Evolutionary conservation across 495 filamentous ascomycete species (phyloP), one percentile per base, ranked within the genome.

Genomic region (Annulohypoxylon bovei): DNA sequence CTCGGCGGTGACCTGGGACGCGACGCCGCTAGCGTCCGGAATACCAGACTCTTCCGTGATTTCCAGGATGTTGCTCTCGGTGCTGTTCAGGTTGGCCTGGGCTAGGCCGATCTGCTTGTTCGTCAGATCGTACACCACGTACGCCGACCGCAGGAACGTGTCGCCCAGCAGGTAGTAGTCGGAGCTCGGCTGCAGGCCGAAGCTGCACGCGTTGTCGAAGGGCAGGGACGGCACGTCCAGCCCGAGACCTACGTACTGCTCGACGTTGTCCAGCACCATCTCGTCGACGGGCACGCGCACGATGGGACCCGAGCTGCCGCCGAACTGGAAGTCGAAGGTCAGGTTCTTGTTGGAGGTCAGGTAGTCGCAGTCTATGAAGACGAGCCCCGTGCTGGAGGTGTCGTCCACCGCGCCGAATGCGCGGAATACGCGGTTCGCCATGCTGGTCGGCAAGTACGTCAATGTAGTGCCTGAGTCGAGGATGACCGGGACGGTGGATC

Each of bases 91-190:
- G 47, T 92, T 91, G 14, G 95, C 94, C 73, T 94, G 92, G 6
- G 93, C 95, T 23, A 99, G 79, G 14, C 88, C 92, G 64, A 98
- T 92, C 80, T 94, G 83, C 78, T 95, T 90, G 76, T 94, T 94
- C 11, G 81, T 81, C 8, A 98, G 84, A 71, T 98, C 95, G 75
- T 95, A 98, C 0, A 98, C 95, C 27, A 98, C 92, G 73, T 98
- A 99, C 1, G 95, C 93, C 61, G 89, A 92, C 55, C 95, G 89
- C 16, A 99, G 82, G 81, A 98, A 99, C 1, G 93, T 97, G 78
- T 97, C 95, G 25, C 95, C 95, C 0, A 87, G 81, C 1, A 87
- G 75, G 35, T 80, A 78, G 44, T 64, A 68, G 40, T 68, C 73
- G 1, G 52, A 47, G 28, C 50, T 58, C 20, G 57, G 30, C 62